Conservation (phyloP, 2,329 filamentous ascomycete genomes). For the Monosporascus sp. region DNA sequence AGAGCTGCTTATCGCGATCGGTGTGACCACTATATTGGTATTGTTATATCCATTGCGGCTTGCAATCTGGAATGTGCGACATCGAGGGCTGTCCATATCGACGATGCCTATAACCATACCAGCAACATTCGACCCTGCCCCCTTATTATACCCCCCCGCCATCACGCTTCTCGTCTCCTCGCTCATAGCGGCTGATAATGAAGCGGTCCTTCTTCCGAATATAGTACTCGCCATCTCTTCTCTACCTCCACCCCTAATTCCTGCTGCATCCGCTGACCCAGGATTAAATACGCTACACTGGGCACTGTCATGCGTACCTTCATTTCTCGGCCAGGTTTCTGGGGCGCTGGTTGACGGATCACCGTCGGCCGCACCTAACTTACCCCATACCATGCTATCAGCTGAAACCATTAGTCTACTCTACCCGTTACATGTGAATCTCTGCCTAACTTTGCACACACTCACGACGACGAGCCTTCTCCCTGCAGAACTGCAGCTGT, state of each 20-base stretch:
- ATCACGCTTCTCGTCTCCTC: slow-evolving; percentile 74
- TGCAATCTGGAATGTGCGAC: slow-evolving; percentile 42
- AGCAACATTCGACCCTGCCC: slow-evolving; percentile 81
- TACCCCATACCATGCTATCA: slow-evolving; percentile 30
- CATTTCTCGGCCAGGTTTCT: slow-evolving; percentile 43
- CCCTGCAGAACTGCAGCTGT: slow-evolving; percentile 78
- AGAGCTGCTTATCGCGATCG: slow-evolving; percentile 40
- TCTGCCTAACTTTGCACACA: slow-evolving; percentile 69
- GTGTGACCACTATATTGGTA: slow-evolving; percentile 34
- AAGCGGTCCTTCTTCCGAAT: slow-evolving; percentile 66
- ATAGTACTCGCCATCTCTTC: slow-evolving; percentile 76
- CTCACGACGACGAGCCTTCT: slow-evolving; percentile 87
- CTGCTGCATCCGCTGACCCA: slow-evolving; percentile 51
- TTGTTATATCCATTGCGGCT: slow-evolving; percentile 57
- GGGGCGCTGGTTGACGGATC: slow-evolving; percentile 27
- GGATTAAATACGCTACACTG: slow-evolving; percentile 70
- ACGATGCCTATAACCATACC: slow-evolving; percentile 54
- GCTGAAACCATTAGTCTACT: slow-evolving; percentile 60
- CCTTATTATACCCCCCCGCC: slow-evolving; percentile 77
- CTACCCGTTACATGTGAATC: slow-evolving; percentile 77
- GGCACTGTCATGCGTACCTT: slow-evolving; percentile 67
- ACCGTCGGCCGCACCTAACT: background rate
- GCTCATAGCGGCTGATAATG: slow-evolving; percentile 60
- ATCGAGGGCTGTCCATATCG: slow-evolving; percentile 31
- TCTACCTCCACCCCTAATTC: slow-evolving; percentile 68